Percentiles rank a stretch among this genome's conserved stretches.
phyloP scores from a whole-genome alignment of 1,284 basidiomycete genomes.

The Sporisorium graminicola region DNA sequence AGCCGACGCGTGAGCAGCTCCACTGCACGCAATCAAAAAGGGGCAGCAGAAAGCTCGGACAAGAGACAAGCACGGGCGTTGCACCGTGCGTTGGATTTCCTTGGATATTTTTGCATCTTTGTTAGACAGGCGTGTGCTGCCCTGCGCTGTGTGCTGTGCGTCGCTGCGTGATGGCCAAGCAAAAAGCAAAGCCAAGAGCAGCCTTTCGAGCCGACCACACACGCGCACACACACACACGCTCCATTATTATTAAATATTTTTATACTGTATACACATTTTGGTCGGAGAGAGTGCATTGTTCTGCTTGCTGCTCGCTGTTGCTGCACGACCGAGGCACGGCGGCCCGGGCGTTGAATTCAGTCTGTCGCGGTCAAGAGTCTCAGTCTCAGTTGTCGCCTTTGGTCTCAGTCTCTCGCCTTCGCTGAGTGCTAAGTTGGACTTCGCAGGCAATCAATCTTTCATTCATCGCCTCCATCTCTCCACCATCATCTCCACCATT shows the following conservation, averaged over 20 bases:
- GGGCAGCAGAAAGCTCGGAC: not conserved
- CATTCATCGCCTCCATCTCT: not conserved
- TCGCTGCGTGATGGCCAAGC: not conserved
- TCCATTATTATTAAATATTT: too few relatives aligned
- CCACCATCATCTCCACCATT: not conserved
- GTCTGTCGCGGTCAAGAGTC: not conserved
- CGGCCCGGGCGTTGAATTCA: conserved; percentile 5
- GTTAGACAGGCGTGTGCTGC: not conserved
- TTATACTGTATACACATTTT: not conserved
- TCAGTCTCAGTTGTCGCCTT: not conserved
- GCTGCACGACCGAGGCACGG: conserved; percentile 7
- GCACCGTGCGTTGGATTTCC: not conserved
- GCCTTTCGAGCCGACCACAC: not conserved
- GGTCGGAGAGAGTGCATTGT: not conserved
- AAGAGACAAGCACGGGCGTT: not conserved
- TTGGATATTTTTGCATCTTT: not conserved
- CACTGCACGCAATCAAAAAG: not conserved
- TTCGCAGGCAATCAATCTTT: not conserved
- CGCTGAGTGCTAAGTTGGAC: not conserved
- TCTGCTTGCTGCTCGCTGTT: not conserved
- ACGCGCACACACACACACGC: not conserved
- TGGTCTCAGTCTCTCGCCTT: conserved; percentile 2
- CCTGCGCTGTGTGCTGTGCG: not conserved
- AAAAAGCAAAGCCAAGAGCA: not conserved
- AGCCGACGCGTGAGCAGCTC: not conserved